phyloP scores from a whole-genome alignment of 1,284 basidiomycete genomes.

The Exsudoporus floridanus region DNA sequence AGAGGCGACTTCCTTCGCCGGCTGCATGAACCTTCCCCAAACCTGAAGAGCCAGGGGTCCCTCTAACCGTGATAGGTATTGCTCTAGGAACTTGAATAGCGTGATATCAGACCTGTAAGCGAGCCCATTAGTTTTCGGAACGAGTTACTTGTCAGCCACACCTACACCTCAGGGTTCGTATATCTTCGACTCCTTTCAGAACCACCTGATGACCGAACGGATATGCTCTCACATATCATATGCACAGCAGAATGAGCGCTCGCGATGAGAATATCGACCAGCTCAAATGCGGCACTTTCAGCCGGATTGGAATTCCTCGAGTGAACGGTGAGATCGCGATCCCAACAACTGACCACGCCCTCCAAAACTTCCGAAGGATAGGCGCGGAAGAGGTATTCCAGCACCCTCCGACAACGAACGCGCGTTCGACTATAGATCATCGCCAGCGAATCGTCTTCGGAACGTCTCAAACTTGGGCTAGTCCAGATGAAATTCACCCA shows the following conservation, averaged over 20 bases:
- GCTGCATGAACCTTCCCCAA: slow-evolving; percentile 78
- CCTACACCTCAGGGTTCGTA: slow-evolving; percentile 69
- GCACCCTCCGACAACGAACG: slow-evolving; percentile 67
- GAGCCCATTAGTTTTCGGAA: slow-evolving; percentile 1
- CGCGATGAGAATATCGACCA: slow-evolving; percentile 80
- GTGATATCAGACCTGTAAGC: slow-evolving; percentile 57
- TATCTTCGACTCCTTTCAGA: slow-evolving; percentile 59
- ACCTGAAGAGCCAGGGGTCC: slow-evolving; percentile 89
- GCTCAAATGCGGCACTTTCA: slow-evolving; percentile 68
- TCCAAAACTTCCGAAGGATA: slow-evolving; percentile 83
- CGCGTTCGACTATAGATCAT: slow-evolving; percentile 67
- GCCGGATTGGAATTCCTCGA: slow-evolving; percentile 39
- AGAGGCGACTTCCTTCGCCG: slow-evolving; percentile 77
- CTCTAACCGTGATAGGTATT: slow-evolving; percentile 83
- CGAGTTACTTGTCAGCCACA: slow-evolving; percentile 4
- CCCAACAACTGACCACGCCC: slow-evolving; percentile 80
- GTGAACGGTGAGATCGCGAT: slow-evolving; percentile 50
- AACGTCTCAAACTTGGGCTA: slow-evolving; percentile 44
- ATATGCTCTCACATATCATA: slow-evolving; percentile 85
- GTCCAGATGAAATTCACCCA: slow-evolving; percentile 64
- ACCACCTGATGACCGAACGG: slow-evolving; percentile 49
- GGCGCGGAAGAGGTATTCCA: slow-evolving; percentile 85
- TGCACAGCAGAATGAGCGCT: slow-evolving; percentile 89
- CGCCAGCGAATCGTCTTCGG: slow-evolving; percentile 63
- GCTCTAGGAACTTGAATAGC: slow-evolving; percentile 85